A percentile compares a stretch with the other conserved stretches of the same genome.
Evolutionary conservation across 2,329 filamentous ascomycete species (phyloP).

Genomic region (Ophiostoma australiae): DNA sequence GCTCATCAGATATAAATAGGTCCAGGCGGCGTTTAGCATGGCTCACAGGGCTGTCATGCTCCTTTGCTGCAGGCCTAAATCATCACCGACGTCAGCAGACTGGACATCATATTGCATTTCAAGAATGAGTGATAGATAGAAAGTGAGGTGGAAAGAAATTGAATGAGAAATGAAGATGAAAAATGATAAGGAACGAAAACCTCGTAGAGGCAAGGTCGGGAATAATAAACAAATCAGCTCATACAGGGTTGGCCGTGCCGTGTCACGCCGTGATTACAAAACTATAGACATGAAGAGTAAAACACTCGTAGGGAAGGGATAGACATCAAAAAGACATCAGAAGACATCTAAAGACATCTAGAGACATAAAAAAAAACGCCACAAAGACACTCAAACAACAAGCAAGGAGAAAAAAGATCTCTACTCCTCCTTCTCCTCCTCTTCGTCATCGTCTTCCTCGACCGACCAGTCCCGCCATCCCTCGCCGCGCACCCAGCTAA

Average conservation of each 20-base stretch:
- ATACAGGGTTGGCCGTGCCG: not conserved
- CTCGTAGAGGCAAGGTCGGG: not conserved
- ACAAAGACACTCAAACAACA: not conserved
- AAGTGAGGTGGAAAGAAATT: not conserved
- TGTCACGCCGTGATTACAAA: not conserved
- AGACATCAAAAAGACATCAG: too few relatives aligned
- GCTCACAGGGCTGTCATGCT: too few relatives aligned
- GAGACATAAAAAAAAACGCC: not conserved
- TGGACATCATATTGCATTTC: too few relatives aligned
- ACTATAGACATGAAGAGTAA: not conserved
- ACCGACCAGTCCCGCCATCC: conserved; percentile 65
- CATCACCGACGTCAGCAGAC: too few relatives aligned
- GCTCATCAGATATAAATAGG: too few relatives aligned
- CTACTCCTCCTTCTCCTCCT: conserved; percentile 31
- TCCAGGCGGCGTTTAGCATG: too few relatives aligned
- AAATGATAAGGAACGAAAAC: not conserved
- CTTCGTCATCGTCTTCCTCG: conserved; percentile 48
- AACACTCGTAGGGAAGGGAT: not conserved
- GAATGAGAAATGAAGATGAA: not conserved
- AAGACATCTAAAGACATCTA: too few relatives aligned
- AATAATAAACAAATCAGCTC: not conserved
- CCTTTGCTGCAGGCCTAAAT: too few relatives aligned
- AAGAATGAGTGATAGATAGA: too few relatives aligned
- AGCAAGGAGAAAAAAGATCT: not conserved
- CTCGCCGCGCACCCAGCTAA: conserved; percentile 70